Conservation (phyloP, 768 basidiomycete genomes). For the Polyporus arcularius region DNA sequence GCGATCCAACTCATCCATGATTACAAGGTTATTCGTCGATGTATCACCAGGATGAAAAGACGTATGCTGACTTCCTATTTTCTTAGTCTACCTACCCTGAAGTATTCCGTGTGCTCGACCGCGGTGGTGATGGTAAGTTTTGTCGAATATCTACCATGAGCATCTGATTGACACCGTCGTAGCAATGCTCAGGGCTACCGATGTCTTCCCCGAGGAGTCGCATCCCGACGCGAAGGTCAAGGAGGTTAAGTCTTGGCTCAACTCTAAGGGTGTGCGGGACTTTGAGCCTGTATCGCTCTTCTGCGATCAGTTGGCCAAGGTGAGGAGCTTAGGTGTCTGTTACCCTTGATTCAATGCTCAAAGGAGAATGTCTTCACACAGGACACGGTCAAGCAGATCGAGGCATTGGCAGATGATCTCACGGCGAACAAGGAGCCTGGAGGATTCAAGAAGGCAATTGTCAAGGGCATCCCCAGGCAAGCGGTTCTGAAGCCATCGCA, state of each 20-base stretch:
- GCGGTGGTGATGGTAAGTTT: slow-evolving; percentile 66
- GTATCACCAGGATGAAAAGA: too few relatives aligned
- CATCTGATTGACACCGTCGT: background rate
- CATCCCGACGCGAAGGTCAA: slow-evolving; percentile 71
- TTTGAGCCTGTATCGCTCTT: slow-evolving; percentile 92
- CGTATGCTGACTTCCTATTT: background rate
- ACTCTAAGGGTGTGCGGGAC: slow-evolving; percentile 81
- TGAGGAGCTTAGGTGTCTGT: slow-evolving; percentile 30
- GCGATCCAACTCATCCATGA: slow-evolving; percentile 78
- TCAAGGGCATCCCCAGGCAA: slow-evolving; percentile 90
- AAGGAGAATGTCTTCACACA: slow-evolving; percentile 31
- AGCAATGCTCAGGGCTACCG: slow-evolving; percentile 74
- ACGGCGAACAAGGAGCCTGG: slow-evolving; percentile 58
- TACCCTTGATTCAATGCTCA: background rate
- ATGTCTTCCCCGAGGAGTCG: slow-evolving; percentile 53
- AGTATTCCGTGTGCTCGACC: slow-evolving; percentile 72
- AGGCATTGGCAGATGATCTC: slow-evolving; percentile 71
- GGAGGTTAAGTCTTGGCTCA: slow-evolving; percentile 86
- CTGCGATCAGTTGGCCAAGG: slow-evolving; percentile 90
- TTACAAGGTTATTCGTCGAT: slow-evolving; percentile 62
- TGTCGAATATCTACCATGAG: background rate
- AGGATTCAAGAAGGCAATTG: slow-evolving; percentile 86
- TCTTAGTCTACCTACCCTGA: slow-evolving; percentile 77
- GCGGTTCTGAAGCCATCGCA: slow-evolving; percentile 93
- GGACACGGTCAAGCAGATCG: slow-evolving; percentile 80